Conservation (phyloP, 345 rosid genomes). For the Trapa bicornis region DNA sequence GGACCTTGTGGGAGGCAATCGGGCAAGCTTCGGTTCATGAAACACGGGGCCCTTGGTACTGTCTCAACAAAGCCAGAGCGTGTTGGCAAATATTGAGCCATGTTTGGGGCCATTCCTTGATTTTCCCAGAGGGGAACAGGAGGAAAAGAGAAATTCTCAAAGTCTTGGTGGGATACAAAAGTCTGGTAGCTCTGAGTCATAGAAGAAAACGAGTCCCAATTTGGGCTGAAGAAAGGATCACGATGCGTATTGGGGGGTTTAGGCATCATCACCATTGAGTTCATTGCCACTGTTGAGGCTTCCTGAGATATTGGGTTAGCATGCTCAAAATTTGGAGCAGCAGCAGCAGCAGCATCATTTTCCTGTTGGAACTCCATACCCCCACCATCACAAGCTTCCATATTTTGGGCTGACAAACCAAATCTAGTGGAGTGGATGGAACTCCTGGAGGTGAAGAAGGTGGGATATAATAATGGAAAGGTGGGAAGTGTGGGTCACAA, state of each 20-base stretch:
- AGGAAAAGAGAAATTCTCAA: conserved; percentile 40
- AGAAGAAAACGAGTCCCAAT: conserved; percentile 66
- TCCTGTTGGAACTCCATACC: conserved; percentile 40
- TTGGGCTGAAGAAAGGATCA: conserved; percentile 55
- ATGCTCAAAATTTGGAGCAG: conserved; percentile 17
- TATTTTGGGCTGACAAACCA: conserved; percentile 23
- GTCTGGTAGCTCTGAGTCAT: conserved; percentile 27
- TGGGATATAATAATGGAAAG: conserved; percentile 7
- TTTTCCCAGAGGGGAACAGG: conserved; percentile 29
- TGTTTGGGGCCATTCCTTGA: conserved; percentile 33
- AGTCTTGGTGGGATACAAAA: conserved; percentile 40
- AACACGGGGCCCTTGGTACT: conserved; percentile 34
- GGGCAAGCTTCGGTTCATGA: conserved; percentile 48
- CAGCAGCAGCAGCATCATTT: conserved; percentile 19
- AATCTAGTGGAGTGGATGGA: conserved; percentile 13
- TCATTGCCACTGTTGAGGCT: conserved; percentile 28
- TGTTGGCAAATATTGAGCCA: conserved; percentile 38
- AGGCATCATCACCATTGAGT: conserved; percentile 26
- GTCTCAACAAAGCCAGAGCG: conserved; percentile 36
- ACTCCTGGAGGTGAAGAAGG: conserved; percentile 9
- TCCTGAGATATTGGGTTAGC: conserved; percentile 25
- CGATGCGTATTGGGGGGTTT: conserved; percentile 21
- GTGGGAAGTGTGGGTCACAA: conserved; percentile 29
- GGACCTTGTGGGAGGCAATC: conserved; percentile 34
- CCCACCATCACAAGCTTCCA: conserved; percentile 41